Evolutionary conservation across 768 basidiomycete genomes (phyloP).

Genomic region (Mycena rosella): DNA sequence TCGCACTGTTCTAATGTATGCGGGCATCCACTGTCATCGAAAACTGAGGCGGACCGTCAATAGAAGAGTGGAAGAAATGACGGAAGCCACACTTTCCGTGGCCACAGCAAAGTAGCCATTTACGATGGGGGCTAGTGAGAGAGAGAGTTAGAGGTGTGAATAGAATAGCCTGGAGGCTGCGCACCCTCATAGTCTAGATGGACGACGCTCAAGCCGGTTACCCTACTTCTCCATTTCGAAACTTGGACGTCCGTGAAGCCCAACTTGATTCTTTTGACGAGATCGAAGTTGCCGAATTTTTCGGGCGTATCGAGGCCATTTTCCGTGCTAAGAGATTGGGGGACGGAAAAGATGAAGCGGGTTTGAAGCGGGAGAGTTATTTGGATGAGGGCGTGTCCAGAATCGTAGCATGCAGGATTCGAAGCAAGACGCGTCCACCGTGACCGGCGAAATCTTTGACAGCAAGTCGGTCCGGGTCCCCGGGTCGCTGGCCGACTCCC

Average conservation of each 20-base stretch:
- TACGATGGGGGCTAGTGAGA: constrained; percentile 78
- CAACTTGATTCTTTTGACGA: constrained; percentile 80
- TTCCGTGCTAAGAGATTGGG: constrained; percentile 36
- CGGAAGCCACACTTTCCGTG: constrained; percentile 78
- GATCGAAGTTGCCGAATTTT: constrained; percentile 84
- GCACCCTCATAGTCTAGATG: constrained; percentile 92
- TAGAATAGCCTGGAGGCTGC: constrained; percentile 33
- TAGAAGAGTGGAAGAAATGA: not conserved
- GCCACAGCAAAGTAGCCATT: constrained; percentile 92
- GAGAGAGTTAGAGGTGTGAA: constrained; percentile 36
- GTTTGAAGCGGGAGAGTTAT: constrained; percentile 26
- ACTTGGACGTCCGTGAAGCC: constrained; percentile 85
- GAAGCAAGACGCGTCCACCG: constrained; percentile 21
- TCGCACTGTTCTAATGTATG: constrained; percentile 96
- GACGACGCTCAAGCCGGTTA: constrained; percentile 90
- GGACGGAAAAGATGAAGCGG: constrained; percentile 27
- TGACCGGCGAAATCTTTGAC: too few relatives aligned
- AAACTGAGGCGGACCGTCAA: constrained; percentile 64
- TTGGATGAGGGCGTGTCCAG: constrained; percentile 37
- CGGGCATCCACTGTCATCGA: constrained; percentile 94
- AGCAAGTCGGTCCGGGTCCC: not conserved
- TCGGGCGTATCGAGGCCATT: constrained; percentile 50
- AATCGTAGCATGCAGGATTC: constrained; percentile 52
- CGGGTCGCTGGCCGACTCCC: too few relatives aligned
- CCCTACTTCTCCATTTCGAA: constrained; percentile 90